Percentiles rank a stretch among this genome's conserved stretches.
phyloP scores from a whole-genome alignment of 2,329 filamentous ascomycete species.

The Zelopaecilomyces penicillatus region DNA sequence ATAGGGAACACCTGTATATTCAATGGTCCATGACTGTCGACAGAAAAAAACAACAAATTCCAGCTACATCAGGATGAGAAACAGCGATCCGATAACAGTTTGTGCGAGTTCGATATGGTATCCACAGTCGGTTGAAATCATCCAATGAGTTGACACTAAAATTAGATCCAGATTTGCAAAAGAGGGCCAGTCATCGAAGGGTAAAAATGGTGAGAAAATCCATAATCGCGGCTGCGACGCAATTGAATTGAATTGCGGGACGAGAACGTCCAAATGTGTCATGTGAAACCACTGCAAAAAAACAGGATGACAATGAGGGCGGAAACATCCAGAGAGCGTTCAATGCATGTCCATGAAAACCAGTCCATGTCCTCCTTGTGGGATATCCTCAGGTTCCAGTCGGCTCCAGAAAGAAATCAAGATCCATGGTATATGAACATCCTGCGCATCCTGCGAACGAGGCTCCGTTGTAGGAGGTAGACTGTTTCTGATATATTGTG shows the following conservation, averaged over 20 bases:
- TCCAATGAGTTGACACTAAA: slow-evolving; percentile 1
- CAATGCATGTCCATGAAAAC: slow-evolving; percentile 14
- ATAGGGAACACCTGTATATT: too few species aligned
- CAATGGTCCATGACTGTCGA: too few species aligned
- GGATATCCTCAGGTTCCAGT: slow-evolving; percentile 5
- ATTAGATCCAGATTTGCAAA: background rate
- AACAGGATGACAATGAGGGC: background rate
- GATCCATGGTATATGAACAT: slow-evolving; percentile 4
- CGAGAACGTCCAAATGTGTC: too few species aligned
- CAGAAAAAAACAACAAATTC: too few species aligned
- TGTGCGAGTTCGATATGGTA: too few species aligned
- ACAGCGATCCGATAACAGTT: too few species aligned
- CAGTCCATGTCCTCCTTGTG: slow-evolving; percentile 15
- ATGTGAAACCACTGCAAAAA: background rate
- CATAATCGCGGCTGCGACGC: slow-evolving; percentile 23
- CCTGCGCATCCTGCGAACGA: too few species aligned
- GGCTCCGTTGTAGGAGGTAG: too few species aligned
- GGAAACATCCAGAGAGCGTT: background rate
- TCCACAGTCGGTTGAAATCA: too few species aligned
- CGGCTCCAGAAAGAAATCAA: slow-evolving; percentile 6
- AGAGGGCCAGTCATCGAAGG: too few species aligned
- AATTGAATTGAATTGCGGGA: slow-evolving; percentile 25
- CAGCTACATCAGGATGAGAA: too few species aligned
- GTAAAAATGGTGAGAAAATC: background rate
- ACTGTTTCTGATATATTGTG: background rate